These are phyloP conservation scores for Conringia planisiliqua DNA, from an alignment of 345 rosid species.

Conservation along the genomic window DNA sequence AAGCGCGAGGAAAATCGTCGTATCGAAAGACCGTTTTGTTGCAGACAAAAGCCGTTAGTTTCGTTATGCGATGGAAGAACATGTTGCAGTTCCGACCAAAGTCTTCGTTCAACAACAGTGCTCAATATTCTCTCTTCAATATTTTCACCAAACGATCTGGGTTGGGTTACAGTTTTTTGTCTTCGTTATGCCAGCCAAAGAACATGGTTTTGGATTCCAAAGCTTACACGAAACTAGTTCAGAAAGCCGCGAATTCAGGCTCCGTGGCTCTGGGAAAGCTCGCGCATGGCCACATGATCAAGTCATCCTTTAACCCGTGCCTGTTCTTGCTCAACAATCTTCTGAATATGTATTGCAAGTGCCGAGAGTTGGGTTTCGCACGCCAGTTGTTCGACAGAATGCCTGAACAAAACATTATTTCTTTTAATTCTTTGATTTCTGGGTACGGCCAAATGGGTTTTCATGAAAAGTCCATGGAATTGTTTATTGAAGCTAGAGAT, in stretches of 20 bases:
- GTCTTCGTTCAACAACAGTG: conserved; percentile 1
- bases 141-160: neutral
- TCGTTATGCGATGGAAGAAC: conserved; percentile 19
- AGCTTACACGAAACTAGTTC: conserved; percentile 38
- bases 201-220: conserved; percentile 28
- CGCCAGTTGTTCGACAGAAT: conserved; percentile 45
- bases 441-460: conserved; percentile 41
- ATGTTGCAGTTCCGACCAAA: conserved; percentile 28
- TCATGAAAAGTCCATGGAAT: conserved; percentile 25
- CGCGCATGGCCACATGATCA: conserved; percentile 43
- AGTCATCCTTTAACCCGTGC: conserved; percentile 38
- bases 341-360: conserved; percentile 37
- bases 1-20: neutral
- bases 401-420: conserved; percentile 41
- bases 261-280: conserved; percentile 39
- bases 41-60: conserved; percentile 16
- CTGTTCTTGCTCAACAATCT: conserved; percentile 42
- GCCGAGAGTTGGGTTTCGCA: conserved; percentile 33
- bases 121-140: neutral
- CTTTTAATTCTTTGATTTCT: conserved; percentile 48
- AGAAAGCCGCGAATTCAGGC: conserved; percentile 38
- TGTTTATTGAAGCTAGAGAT: conserved; percentile 40
- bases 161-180: neutral
- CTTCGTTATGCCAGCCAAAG: conserved; percentile 19
- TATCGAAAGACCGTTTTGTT: neutral